Evolutionary conservation across 768 basidiomycete genomes (phyloP).

Genomic region (Naganishia vishniacii): DNA sequence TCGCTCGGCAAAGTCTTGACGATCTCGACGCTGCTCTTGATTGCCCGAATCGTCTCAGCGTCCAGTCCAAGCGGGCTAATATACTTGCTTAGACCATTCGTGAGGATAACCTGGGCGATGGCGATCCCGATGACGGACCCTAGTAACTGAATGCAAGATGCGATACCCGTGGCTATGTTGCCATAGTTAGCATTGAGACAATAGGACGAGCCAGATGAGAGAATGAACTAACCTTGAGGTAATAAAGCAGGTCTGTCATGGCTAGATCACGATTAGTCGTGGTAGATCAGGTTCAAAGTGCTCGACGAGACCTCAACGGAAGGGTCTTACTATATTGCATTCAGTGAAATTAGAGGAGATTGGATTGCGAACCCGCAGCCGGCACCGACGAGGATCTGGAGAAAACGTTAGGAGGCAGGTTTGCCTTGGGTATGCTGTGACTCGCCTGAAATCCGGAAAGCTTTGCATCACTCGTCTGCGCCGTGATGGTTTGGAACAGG

Average conservation of each 20-base stretch:
- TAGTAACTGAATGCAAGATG: constrained; percentile 41
- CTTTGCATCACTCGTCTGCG: constrained; percentile 38
- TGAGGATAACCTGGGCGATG: constrained; percentile 33
- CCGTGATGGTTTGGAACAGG: constrained; percentile 48
- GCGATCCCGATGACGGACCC: constrained; percentile 42
- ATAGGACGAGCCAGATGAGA: too few species aligned
- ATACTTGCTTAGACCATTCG: constrained; percentile 17
- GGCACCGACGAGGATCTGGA: constrained; percentile 37
- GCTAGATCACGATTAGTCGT: not conserved
- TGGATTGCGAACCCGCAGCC: constrained; percentile 49
- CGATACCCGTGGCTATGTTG: constrained; percentile 38
- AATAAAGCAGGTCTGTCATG: constrained; percentile 3
- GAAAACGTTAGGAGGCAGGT: too few species aligned
- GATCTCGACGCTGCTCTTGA: constrained; percentile 31
- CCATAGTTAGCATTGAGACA: too few species aligned
- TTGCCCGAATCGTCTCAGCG: constrained; percentile 30
- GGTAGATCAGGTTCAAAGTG: too few species aligned
- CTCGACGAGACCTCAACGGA: too few species aligned
- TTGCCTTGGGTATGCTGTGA: not conserved
- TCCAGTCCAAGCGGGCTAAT: constrained; percentile 39
- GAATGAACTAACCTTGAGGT: constrained; percentile 32
- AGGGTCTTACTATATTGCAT: constrained; percentile 38
- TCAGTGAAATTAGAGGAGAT: constrained; percentile 38
- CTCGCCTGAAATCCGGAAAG: constrained; percentile 51
- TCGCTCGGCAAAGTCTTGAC: constrained; percentile 33